Conservation (phyloP, 495 filamentous ascomycete genomes). For the Ramalina intermedia region DNA sequence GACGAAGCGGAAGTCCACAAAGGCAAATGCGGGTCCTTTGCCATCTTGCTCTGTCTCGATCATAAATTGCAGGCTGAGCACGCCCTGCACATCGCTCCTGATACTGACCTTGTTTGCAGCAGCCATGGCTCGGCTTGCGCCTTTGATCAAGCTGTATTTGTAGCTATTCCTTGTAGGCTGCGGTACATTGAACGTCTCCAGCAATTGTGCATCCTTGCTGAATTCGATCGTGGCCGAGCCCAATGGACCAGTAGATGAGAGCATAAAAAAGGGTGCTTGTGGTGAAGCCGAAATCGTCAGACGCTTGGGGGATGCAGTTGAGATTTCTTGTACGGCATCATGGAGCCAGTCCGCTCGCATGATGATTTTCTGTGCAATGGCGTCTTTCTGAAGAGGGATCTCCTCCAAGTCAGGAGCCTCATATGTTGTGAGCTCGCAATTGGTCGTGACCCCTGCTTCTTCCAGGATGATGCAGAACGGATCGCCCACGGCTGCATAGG, state of each 20-base stretch:
- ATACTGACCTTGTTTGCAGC: conserved; percentile 86
- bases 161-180: conserved; percentile 35
- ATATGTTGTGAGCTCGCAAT: conserved; percentile 85
- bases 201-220: conserved; percentile 51
- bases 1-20: conserved; percentile 69
- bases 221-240: conserved; percentile 79
- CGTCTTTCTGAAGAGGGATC: conserved; percentile 70
- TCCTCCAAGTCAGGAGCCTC: conserved; percentile 50
- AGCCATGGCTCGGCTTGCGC: conserved; percentile 75
- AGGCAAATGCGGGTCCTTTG: conserved; percentile 33
- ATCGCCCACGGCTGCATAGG: conserved; percentile 55
- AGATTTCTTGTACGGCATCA: conserved; percentile 71
- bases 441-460: conserved; percentile 76
- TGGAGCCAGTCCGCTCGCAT: conserved; percentile 74
- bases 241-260: conserved; percentile 59
- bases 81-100: conserved; percentile 70
- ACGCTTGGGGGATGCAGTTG: conserved; percentile 49
- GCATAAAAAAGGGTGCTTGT: conserved; percentile 53
- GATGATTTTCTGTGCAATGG: conserved; percentile 81
- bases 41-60: conserved; percentile 39
- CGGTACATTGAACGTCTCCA: conserved; percentile 61
- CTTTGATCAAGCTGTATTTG: conserved; percentile 71
- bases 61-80: conserved; percentile 94
- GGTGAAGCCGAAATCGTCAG: conserved; percentile 51
- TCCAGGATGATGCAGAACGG: conserved; percentile 69